Evolutionary conservation across 1,284 basidiomycete species (phyloP), one percentile per base, ranked within the genome.

Genomic region (Tetrapyrgos nigripes): DNA sequence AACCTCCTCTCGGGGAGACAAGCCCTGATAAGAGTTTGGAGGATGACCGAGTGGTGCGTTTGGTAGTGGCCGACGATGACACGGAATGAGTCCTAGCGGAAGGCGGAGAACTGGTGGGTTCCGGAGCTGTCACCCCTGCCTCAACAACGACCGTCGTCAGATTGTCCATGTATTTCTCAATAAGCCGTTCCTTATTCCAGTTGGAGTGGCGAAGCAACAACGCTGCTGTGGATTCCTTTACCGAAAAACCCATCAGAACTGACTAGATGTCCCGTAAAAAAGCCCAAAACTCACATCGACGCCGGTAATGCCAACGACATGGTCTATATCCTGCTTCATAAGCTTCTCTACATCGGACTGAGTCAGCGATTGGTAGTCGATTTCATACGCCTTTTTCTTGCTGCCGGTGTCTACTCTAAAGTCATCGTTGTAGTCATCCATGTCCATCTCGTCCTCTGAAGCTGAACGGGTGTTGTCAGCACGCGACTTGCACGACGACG

Each of bases 101-200:
- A 70, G 76, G 61, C 13, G 68, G 62, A 5, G 71, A 67, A 31
- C 73, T 61, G 3, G 74, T 63, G 11, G 75, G 68, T 59, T 79
- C 79, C 46, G 73, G 77, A 51, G 71, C 74, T 64, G 64, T 73
- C 63, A 71, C 75, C 2, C 95, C 96, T 1, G 94, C 93, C 8
- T 86, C 84, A 24, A 84, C 80, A 43, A 90, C 84, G 4, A 95
- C 83, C 9, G 79, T 76, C 17, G 86, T 81, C 1, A 93, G 84
- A 63, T 93, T 91, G 67, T 96, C 95, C 93, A 96, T 96, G 76
- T 94, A 97, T 72, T 91, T 89, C 79, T 97, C 94, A 63, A 94
- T 93, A n/a, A 98, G 84, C 59, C 90, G 89, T 75, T 99, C 97
- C 70, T 94, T 93, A 82, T 99, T 98, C 97, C 97, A 99, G 49